phyloP scores from a whole-genome alignment of 768 basidiomycete genomes.

The Harrya chromipes region DNA sequence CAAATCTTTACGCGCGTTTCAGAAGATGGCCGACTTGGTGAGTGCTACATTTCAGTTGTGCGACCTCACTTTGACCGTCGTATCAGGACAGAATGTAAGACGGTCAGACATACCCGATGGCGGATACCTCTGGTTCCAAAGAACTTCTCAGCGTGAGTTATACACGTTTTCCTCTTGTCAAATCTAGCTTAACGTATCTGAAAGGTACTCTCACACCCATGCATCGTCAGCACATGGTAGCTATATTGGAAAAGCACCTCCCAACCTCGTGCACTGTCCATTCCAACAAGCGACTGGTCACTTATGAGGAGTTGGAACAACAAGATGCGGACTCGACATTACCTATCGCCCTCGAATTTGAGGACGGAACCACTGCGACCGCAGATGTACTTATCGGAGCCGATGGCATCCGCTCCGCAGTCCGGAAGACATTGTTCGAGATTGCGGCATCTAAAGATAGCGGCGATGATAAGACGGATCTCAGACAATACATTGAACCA shows the following conservation, averaged over 20 bases:
- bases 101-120: too few species aligned
- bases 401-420: constrained; percentile 39
- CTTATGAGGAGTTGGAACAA: constrained; percentile 7
- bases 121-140: too few species aligned
- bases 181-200: too few species aligned
- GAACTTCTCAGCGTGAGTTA: too few species aligned
- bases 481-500: constrained; percentile 23
- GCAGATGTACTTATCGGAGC: constrained; percentile 46
- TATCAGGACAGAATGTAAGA: too few species aligned
- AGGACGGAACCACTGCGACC: constrained; percentile 17
- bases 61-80: too few species aligned
- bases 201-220: constrained; percentile 8
- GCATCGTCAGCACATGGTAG: constrained; percentile 24
- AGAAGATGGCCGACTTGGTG: constrained; percentile 10
- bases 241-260: constrained; percentile 16
- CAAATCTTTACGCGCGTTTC: constrained; percentile 11
- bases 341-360: constrained; percentile 7
- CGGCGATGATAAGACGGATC: background rate
- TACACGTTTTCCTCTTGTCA: too few species aligned
- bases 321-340: constrained; percentile 27
- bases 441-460: constrained; percentile 5
- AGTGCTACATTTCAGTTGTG: background rate
- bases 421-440: constrained; percentile 26
- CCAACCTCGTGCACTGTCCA: constrained; percentile 19
- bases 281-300: constrained; percentile 16